Conservation (phyloP, 164 flowering plant species). For the Taxillus chinensis region DNA sequence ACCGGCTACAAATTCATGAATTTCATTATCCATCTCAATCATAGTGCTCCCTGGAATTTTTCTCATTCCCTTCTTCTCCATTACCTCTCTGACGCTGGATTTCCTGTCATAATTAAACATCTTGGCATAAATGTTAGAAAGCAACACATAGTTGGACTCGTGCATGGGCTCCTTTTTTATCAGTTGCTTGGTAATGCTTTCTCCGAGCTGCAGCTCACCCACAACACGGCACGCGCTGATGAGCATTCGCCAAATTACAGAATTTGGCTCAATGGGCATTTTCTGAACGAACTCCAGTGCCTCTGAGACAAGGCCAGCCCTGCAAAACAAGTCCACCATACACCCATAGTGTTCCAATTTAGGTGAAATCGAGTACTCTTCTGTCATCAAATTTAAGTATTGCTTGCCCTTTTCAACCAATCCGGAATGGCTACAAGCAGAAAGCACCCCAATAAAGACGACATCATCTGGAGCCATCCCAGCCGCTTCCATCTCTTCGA, state of each 20-base stretch:
- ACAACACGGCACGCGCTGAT: conserved; percentile 30
- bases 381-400: conserved; percentile 27
- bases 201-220: conserved; percentile 37
- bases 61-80: conserved; percentile 35
- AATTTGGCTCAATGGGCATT: conserved; percentile 40
- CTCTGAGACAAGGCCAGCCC: conserved; percentile 37
- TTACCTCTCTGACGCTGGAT: conserved; percentile 25
- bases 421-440: conserved; percentile 50
- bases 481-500: conserved; percentile 31
- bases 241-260: conserved; percentile 34
- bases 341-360: conserved; percentile 50
- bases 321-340: conserved; percentile 44
- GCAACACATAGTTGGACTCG: conserved; percentile 38
- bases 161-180: conserved; percentile 28
- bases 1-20: conserved; percentile 38
- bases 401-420: conserved; percentile 29
- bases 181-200: conserved; percentile 22
- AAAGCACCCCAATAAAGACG: conserved; percentile 39
- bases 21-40: conserved; percentile 34
- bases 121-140: conserved; percentile 42
- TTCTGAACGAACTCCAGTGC: conserved; percentile 33
- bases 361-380: conserved; percentile 23
- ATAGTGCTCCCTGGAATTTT: conserved; percentile 45
- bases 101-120: conserved; percentile 34
- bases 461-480: conserved; percentile 36